Base-by-base conservation (phyloP, 768 basidiomycete species). In the Chalciporus sphaerocephalus region DNA sequence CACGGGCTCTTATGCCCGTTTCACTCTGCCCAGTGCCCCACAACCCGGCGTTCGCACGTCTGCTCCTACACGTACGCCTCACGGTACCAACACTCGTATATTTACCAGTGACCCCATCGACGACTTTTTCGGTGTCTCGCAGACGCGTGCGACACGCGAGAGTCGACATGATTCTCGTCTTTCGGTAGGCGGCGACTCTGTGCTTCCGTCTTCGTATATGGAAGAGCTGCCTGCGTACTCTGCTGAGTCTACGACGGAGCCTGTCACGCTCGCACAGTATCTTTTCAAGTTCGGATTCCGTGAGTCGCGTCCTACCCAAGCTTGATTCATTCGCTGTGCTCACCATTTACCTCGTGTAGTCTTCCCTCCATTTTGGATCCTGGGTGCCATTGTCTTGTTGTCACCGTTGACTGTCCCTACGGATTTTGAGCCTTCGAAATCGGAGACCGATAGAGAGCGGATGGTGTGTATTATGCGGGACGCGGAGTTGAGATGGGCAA, bases 211-310 rank as follows among this genome's bases (percentile, higher is more conserved):
- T 1, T 60, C 67, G 18, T 71, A 71, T 34, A 47, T 48, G 23
- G 52, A 61, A 11, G 69, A 59, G 24, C 61, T 61, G 6, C 71
- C 67, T 15, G 59, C 67, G 10, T 73, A 74, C 45, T 53, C 59
- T 6, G 47, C 56, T 12, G 22, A 44, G 18, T 30, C 68, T 11
- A 25, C 38, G 23, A 60, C 58, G 6, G 69, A 73, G 58, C 74
- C 71, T 23, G 51, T 58, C 30, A 74, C 74, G 34, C 69, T 77
- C 45, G 74, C 74, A 1, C 67, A 61, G 59, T 71, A 72, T 51
- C 64, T 77, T 30, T 78, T 77, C 67, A 73, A 69, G 48, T 73
- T 69, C 22, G 76, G 76, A 18, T 77, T 77, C 55, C 22, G 76
- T 78, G 50, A 59, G 76, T 69, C 5, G 38, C 24, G 2, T 28